These are phyloP conservation scores for Schwanniomyces sp. DNA, from an alignment of 805 yeast species.

Conservation along the genomic window DNA sequence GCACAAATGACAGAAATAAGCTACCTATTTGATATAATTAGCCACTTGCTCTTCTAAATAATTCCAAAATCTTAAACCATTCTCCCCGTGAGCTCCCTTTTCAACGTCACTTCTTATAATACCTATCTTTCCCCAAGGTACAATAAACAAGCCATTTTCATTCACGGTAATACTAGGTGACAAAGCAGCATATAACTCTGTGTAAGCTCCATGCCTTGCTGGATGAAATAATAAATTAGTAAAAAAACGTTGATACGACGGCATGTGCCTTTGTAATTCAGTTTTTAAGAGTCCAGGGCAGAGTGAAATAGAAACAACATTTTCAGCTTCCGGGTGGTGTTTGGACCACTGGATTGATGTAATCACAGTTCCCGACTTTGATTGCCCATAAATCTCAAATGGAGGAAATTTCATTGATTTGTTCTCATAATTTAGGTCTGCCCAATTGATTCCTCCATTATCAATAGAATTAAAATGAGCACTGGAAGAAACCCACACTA, in stretches of 20 bases:
- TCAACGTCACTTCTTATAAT: conserved; percentile 34
- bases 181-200: conserved; percentile 45
- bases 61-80: conserved; percentile 35
- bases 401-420: conserved; percentile 2
- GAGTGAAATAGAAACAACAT: conserved; percentile 30
- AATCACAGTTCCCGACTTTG: conserved; percentile 41
- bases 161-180: conserved; percentile 33
- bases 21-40: too few relatives aligned
- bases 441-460: conserved; percentile 32
- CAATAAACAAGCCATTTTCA: conserved; percentile 9
- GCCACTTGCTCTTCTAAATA: conserved; percentile 25
- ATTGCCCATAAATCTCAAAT: conserved; percentile 34
- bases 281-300: conserved; percentile 44
- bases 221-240: conserved; percentile 8
- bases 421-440: conserved; percentile 25
- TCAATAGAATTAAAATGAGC: conserved; percentile 28
- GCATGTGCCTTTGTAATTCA: conserved; percentile 27
- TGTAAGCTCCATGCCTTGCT: conserved; percentile 34
- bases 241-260: background rate
- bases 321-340: conserved; percentile 21
- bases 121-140: conserved; percentile 36
- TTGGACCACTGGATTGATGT: conserved; percentile 7
- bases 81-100: conserved; percentile 27
- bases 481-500: conserved; percentile 47
- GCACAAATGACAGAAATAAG: too few relatives aligned